Base-by-base conservation (phyloP, 2,329 filamentous ascomycete genomes). In the Xylaria sp. region DNA sequence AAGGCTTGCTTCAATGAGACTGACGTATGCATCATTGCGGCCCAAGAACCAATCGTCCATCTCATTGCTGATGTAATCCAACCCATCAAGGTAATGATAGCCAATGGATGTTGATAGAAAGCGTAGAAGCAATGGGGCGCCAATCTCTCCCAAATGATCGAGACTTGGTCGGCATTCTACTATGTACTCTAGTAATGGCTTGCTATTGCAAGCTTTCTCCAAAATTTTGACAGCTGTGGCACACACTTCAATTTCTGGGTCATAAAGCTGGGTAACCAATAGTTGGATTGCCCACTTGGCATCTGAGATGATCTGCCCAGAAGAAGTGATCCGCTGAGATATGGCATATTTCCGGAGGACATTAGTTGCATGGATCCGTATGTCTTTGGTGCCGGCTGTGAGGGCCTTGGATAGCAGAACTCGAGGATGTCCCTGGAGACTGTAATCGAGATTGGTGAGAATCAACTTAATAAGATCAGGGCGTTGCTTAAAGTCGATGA, bases 1-100 rank as follows among this genome's bases (percentile, higher is more conserved):
- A 60, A 99, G 86, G 63, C 94, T 97, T n/a, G 97, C 96, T 80
- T 99, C 96, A 48, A 99, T 95, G 48, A 98, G 88, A 44, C 90
- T 88, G 59, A 99, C 96, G 74, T 99, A 99, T n/a, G 90, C 91
- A 79, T 99, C 95, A 77, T 99, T 99, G 53, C 96, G 90, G 15
- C 96, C 96, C 36, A 99, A 85, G 77, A 98, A 99, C 96, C 96
- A 99, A 81, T 99, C 97, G 74, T 99, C 96, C 96, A 99, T 99
- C 79, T 99, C 97, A 78, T 97, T 96, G 70, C 94, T 97, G 80
- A 99, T 99, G 78, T 99, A 99, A 82, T 99, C 97, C 51, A 99
- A 85, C 0, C 94, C 96, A 77, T 98, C 94, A 6, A 99, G 86
- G 80, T 99, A 99, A 80, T 98, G 94, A 77, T 99, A 99, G 59